Evolutionary conservation across 106 monocot species (phyloP), one percentile per base, ranked within the genome.

Genomic region (Posidonia australis): DNA sequence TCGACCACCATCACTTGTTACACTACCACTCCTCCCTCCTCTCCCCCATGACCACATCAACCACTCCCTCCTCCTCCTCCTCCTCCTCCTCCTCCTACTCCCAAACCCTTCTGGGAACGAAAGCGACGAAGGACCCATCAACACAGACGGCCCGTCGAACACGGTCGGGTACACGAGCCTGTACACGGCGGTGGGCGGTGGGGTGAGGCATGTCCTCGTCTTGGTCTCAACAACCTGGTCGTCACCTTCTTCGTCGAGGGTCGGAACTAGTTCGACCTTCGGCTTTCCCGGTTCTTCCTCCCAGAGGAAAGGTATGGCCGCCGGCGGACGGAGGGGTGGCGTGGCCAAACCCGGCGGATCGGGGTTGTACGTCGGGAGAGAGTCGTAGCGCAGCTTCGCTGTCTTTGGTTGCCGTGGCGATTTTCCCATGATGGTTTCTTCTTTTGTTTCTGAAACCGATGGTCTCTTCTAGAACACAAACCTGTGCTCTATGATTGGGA

Each of bases 221-320:
- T 62, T 45, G 36, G 68, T 30, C 30, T 21, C 27, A 52, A 20
- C 9, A 52, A 30, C 12, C 21, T 21, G 29, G 54, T 19, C 9
- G 12, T 12, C 2, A 22, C 25, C 1, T 36, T 19, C 7, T n/a
- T 46, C n/a, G n/a, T n/a, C n/a, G 28, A 28, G 18, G 21, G 46
- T 44, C 20, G n/a, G 24, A 9, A 18, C 30, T 19, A 47, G 10
- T 20, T 13, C 5, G 10, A 51, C 27, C 67, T 61, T 76, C 0
- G 83, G 80, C 61, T 75, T 80, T 9, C 84, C 84, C 25, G 84
- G 84, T 5, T 63, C 74, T 58, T 80, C 80, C 26, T 84, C 84
- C 84, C 84, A 84, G 17, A 44, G 23, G 74, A 80, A 84, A 17
- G 84, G 80, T 10, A 84, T 74, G 13, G 72, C 45, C 17, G 63